Conservation (phyloP, 2,329 filamentous ascomycete genomes). For the Grosmannia serpens region DNA sequence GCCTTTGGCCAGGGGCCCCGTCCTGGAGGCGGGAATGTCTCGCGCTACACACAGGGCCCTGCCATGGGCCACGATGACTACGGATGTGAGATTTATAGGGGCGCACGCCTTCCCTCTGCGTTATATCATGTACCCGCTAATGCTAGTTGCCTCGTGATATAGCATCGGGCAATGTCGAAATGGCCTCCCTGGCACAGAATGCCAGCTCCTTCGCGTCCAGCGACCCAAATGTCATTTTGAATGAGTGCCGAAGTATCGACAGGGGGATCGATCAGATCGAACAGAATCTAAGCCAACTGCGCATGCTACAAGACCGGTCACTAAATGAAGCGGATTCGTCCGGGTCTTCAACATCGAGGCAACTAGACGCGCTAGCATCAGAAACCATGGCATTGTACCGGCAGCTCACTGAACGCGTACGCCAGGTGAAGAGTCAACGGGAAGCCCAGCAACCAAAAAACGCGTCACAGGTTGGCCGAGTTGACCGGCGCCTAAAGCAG, state of each 20-base stretch:
- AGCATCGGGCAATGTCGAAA: conserved; percentile 50
- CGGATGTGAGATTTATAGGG: conserved; percentile 17
- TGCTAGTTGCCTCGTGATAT: conserved; percentile 13
- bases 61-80: conserved; percentile 25
- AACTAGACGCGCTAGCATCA: conserved; percentile 61
- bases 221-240: conserved; percentile 68
- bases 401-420: conserved; percentile 66
- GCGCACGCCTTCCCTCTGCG: not conserved
- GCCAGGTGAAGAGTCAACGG: conserved; percentile 63
- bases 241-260: conserved; percentile 75
- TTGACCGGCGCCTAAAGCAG: conserved; percentile 67
- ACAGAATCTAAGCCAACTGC: conserved; percentile 58
- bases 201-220: conserved; percentile 29
- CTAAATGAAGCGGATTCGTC: conserved; percentile 64
- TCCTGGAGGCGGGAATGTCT: conserved; percentile 15
- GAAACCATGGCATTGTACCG: conserved; percentile 80
- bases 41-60: conserved; percentile 16
- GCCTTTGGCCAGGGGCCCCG: conserved; percentile 19
- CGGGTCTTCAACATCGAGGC: conserved; percentile 52
- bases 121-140: not conserved
- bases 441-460: conserved; percentile 65
- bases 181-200: conserved; percentile 52
- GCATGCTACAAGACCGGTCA: conserved; percentile 56
- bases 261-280: conserved; percentile 65
- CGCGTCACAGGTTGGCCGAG: conserved; percentile 65